Evolutionary conservation across 228 moss, liverwort and hornwort species (phyloP), one percentile per base, ranked within the genome.

Genomic region (Sphagnum fallax): DNA sequence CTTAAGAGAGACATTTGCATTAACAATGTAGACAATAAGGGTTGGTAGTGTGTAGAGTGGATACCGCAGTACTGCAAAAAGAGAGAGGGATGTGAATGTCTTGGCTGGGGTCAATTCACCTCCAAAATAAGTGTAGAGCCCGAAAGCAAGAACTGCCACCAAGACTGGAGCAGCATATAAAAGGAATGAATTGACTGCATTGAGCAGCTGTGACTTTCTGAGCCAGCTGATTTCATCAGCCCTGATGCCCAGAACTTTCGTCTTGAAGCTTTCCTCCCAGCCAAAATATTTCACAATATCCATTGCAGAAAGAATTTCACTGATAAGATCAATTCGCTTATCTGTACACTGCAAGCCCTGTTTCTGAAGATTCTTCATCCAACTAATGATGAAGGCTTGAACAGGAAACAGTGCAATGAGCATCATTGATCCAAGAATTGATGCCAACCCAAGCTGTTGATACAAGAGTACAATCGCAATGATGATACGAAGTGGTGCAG

Each of bases 281-380:
- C 78, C 91, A 64, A 88, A 91, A 62, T 86, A 91, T 67, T 91
- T 91, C 52, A 91, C 91, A n/a, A 88, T 84, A 69, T 91, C 91
- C 91, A 91, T 88, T 11, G 91, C 88, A 63, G 81, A 73, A 52
- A 88, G 69, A 11, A 88, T 77, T 71, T 91, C 91, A 48, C 86
- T 88, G 88, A 91, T 88, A 2, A 91, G 69, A 47, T 88, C 91
- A 64, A 88, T 91, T 4, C 91, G 86, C 74, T 77, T 86, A 61
- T 91, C 88, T 6, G 91, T 91, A 18, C 86, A 74, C 52, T 83
- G 51, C 51, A 91, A 65, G 57, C 88, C 91, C 68, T 86, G 88
- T 69, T 73, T 82, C 7, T 88, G 78, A 13, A 91, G 63, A 14
- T 16, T 47, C 61, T 83, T 78, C 80, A 82, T 86, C 52, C 72